Evolutionary conservation across 768 basidiomycete species (phyloP), one percentile per base, ranked within the genome.

Genomic region (Tubosaeta brunneosetosa): DNA sequence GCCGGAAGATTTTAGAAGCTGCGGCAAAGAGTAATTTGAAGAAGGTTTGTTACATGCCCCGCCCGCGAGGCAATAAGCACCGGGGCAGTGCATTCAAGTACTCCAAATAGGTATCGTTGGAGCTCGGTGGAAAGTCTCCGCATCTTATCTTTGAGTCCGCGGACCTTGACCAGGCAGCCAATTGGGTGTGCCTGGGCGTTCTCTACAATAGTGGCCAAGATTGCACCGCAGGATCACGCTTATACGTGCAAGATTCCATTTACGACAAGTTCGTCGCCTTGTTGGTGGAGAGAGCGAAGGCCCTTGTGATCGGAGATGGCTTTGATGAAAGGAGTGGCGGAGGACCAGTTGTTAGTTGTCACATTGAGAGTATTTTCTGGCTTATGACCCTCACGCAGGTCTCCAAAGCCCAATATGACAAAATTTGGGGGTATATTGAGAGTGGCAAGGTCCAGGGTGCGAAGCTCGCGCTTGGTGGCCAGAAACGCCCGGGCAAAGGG

Each of bases 1-100:
- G 95, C 22, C 81, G 93, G 22, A 89, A 86, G 64, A 84, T 98
- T 64, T 86, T 93, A 83, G 84, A 87, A 64, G 92, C 94, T 13
- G 91, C 94, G 2, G 91, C 94, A 8, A 85, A 86, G 68, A 90
- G 87, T 61, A 98, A 98, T 72, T 71, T 97, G 57, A 98, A 98
- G 73, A 95, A 95, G 78, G 93, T 80, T 47, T 16, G 61, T 55
- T 58, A 60, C 58, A 60, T 58, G 67, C 65, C 44, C 57, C 51
- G 57, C 63, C 60, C 54, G 57, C 61, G 62, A 63, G 66, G 66
- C 48, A 51, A 46, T 50, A 51, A 13, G 44, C 43, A 52, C 56
- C 49, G 42, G 50, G 47, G 44, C 40, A 48, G 44, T 55, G 46
- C 40, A 32, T 49, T 63, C 22, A 19, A 61, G 3, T 53, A 41